Percentiles rank a stretch among this genome's conserved stretches.
Conservation (phyloP, 306 rosid species). For the Quercus berberidifolia region DNA sequence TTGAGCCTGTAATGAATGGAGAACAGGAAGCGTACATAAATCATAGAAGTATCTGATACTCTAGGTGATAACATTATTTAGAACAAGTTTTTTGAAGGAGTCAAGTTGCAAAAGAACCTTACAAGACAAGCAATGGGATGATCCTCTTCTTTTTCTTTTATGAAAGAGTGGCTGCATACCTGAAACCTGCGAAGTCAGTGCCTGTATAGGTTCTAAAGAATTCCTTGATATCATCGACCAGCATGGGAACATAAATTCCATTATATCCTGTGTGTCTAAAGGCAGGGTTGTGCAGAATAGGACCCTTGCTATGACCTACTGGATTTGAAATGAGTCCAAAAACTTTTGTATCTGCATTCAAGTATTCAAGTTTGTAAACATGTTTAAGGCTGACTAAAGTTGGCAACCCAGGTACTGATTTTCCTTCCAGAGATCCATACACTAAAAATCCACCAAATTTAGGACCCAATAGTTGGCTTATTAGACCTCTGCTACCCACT, state of each 20-base stretch:
- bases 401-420: constrained; percentile 36
- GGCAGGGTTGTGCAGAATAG: constrained; percentile 46
- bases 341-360: constrained; percentile 38
- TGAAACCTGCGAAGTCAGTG: constrained; percentile 38
- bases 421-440: constrained; percentile 37
- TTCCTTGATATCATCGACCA: constrained; percentile 40
- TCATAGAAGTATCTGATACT: background rate
- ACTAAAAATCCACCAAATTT: constrained; percentile 51
- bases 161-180: constrained; percentile 18
- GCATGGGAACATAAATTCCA: constrained; percentile 48
- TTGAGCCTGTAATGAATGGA: background rate
- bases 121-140: background rate
- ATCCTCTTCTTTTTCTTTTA: background rate
- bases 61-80: background rate
- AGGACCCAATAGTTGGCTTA: constrained; percentile 41
- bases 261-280: constrained; percentile 36
- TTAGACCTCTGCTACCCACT: constrained; percentile 42
- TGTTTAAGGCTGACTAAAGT: constrained; percentile 26
- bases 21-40: background rate
- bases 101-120: background rate
- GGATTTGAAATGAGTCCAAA: constrained; percentile 54
- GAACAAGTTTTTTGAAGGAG: background rate
- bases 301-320: constrained; percentile 52
- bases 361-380: constrained; percentile 30
- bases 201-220: constrained; percentile 35